These are phyloP conservation scores for Boletus insuetus DNA, from an alignment of 768 basidiomycete genomes.

Conservation along the genomic window DNA sequence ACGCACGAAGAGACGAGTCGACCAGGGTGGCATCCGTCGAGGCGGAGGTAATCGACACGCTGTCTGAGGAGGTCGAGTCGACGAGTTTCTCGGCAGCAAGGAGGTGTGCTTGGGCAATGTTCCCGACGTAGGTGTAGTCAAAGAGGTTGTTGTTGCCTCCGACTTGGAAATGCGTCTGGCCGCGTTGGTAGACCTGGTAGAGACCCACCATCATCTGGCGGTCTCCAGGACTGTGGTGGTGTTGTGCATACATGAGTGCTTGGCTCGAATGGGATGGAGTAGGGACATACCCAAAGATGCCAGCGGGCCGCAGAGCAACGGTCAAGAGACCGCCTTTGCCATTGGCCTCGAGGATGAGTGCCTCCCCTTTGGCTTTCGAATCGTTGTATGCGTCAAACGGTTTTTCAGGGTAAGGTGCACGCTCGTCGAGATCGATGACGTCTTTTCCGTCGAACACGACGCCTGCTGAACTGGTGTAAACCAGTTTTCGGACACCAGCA, in stretches of 20 bases:
- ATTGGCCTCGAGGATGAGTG: slow-evolving; percentile 80
- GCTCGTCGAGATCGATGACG: slow-evolving; percentile 85
- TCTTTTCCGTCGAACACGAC: slow-evolving; percentile 84
- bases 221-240: slow-evolving; percentile 73
- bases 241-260: too few relatives aligned
- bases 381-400: slow-evolving; percentile 91
- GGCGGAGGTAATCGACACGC: slow-evolving; percentile 8
- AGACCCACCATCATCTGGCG: slow-evolving; percentile 82
- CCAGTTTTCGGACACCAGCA: slow-evolving; percentile 75
- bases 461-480: slow-evolving; percentile 92
- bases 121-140: slow-evolving; percentile 91
- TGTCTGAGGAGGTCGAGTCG: slow-evolving; percentile 39
- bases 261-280: too few relatives aligned
- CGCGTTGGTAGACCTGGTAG: slow-evolving; percentile 71
- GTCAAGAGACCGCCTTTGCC: slow-evolving; percentile 82
- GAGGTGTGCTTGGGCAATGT: slow-evolving; percentile 83
- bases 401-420: slow-evolving; percentile 67
- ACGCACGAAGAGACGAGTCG: slow-evolving; percentile 38
- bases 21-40: slow-evolving; percentile 37
- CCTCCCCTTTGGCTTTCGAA: slow-evolving; percentile 89
- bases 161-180: slow-evolving; percentile 90
- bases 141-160: slow-evolving; percentile 92
- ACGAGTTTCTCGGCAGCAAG: slow-evolving; percentile 88
- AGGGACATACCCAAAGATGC: slow-evolving; percentile 84
- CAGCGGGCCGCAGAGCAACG: slow-evolving; percentile 87